Conservation (phyloP, 129 eudicot species). For the Helichrysum umbraculigerum region DNA sequence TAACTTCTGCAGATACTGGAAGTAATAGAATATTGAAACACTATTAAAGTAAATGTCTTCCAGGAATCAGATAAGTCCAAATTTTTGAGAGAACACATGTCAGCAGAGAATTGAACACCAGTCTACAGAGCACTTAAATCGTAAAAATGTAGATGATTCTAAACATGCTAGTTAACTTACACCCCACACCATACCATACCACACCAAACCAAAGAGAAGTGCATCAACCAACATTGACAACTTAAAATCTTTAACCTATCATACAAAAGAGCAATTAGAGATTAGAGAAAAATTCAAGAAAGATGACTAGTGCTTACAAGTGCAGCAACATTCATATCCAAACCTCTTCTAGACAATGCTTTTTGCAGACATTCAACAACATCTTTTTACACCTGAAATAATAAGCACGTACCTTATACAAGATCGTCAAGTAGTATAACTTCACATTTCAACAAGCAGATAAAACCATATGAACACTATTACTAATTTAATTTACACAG, state of each 20-base stretch:
- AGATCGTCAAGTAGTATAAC: not conserved
- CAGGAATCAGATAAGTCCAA: not conserved
- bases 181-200: no score
- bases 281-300: not conserved
- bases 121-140: no score
- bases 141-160: no score
- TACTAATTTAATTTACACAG: not conserved
- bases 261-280: not conserved
- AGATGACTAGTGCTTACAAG: conserved; percentile 55
- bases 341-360: conserved; percentile 61
- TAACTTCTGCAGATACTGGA: not conserved
- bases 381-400: conserved; percentile 69
- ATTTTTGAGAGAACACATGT: not conserved
- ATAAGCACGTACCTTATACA: conserved; percentile 11
- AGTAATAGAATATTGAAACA: not conserved
- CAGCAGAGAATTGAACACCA: no score
- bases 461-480: not conserved
- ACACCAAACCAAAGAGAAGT: not conserved
- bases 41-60: no score
- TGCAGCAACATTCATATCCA: conserved; percentile 78
- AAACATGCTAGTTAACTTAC: not conserved
- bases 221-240: conserved; percentile 1
- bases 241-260: not conserved
- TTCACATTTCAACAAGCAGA: conserved; percentile 12
- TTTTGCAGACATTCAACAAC: no score